These are phyloP conservation scores for Wickerhamiella lipophila DNA, from an alignment of 805 yeast species.

Conservation along the genomic window DNA sequence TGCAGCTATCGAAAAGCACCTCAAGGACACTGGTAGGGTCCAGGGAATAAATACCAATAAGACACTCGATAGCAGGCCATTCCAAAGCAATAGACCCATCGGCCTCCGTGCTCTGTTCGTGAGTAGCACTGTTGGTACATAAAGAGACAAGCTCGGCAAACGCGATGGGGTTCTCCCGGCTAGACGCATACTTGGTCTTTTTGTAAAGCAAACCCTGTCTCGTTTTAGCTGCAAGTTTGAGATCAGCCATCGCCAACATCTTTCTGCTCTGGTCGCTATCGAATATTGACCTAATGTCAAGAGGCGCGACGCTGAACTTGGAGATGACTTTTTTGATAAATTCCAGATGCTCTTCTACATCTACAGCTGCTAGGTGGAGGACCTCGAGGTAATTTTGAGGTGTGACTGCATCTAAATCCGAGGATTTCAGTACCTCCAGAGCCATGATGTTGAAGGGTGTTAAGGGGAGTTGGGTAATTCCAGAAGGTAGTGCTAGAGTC, in stretches of 20 bases:
- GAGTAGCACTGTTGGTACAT: not conserved
- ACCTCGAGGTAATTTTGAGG: not conserved
- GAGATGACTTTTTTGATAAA: not conserved
- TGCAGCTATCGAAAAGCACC: not conserved
- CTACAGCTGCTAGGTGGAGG: not conserved
- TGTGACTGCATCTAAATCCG: not conserved
- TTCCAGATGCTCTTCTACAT: not conserved
- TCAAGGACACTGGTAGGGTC: not conserved
- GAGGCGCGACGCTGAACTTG: not conserved
- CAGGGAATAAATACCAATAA: constrained; percentile 5
- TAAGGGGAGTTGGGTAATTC: not conserved
- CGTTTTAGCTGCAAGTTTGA: not conserved
- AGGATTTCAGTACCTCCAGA: constrained; percentile 5
- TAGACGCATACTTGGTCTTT: not conserved
- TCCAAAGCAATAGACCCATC: not conserved
- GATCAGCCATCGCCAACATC: not conserved
- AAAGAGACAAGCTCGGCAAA: constrained; percentile 1
- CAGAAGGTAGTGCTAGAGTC: too few species aligned
- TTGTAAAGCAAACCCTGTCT: not conserved
- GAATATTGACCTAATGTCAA: not conserved
- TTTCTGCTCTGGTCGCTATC: not conserved
- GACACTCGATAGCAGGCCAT: not conserved
- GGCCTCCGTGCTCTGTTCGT: too few species aligned
- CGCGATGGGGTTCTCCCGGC: constrained; percentile 3
- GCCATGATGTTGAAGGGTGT: not conserved